These are phyloP conservation scores for Epichloe glyceriae DNA, from an alignment of 2,329 filamentous ascomycete genomes.

Conservation along the genomic window DNA sequence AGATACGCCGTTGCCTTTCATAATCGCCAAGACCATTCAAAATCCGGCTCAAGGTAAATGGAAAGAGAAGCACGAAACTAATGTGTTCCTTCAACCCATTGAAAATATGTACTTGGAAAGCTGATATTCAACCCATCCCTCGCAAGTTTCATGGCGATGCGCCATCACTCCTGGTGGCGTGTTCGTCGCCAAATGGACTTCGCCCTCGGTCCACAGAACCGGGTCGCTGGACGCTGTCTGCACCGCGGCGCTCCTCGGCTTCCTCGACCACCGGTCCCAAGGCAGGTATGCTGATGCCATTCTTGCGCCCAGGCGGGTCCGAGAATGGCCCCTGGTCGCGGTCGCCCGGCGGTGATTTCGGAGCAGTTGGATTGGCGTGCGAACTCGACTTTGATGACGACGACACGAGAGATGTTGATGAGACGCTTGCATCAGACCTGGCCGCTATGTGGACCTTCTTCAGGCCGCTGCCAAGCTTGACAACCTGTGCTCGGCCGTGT, in stretches of 20 bases:
- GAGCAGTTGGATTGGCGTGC: slow-evolving; percentile 33
- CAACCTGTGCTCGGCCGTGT: slow-evolving; percentile 44
- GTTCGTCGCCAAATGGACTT: slow-evolving; percentile 46
- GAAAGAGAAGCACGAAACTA: background rate
- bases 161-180: slow-evolving; percentile 38
- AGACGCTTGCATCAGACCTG: slow-evolving; percentile 23
- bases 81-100: background rate
- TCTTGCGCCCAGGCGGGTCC: slow-evolving; percentile 33
- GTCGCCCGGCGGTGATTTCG: slow-evolving; percentile 35
- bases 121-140: background rate
- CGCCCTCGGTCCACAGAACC: slow-evolving; percentile 18
- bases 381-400: slow-evolving; percentile 16
- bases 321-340: slow-evolving; percentile 47
- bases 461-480: slow-evolving; percentile 40
- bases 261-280: slow-evolving; percentile 45
- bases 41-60: background rate
- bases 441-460: slow-evolving; percentile 31
- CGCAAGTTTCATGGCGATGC: background rate
- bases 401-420: slow-evolving; percentile 11
- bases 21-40: slow-evolving; percentile 1
- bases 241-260: slow-evolving; percentile 24
- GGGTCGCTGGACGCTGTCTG: slow-evolving; percentile 16
- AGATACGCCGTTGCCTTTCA: slow-evolving; percentile 4
- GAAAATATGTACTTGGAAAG: slow-evolving; percentile 2
- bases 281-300: slow-evolving; percentile 26